Evolutionary conservation across 2,329 filamentous ascomycete genomes (phyloP), one percentile per base, ranked within the genome.

Genomic region (Venturia effusa): DNA sequence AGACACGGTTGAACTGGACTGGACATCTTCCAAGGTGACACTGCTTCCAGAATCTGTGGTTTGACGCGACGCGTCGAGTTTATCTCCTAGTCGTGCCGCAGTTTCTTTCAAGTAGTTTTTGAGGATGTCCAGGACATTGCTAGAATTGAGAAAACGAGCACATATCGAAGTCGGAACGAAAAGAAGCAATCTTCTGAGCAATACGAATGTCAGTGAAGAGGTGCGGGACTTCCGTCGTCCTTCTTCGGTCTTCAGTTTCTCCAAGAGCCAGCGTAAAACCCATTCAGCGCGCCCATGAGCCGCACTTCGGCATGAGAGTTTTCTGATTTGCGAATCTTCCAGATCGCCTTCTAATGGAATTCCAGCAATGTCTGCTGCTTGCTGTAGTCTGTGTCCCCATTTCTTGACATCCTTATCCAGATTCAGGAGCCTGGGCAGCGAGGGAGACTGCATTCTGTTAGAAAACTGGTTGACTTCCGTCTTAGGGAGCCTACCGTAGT

Each of bases 81-180:
- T 37, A 43, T 40, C 59, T 30, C 41, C 27, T 37, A 41, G 27
- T 40, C 22, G 24, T 41, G 61, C 37, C 13, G 34, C 45, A 24
- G 40, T 70, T 61, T 91, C 87, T 59, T 83, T 80, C 59, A 92
- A 74, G 0, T 87, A 84, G 68, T 84, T 82, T 68, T 87, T 84
- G 51, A 95, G 72, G 11, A 90, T 82, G 0, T 76, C 74, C 40
- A 89, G 75, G 62, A 95, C 90, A 57, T 84, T 82, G 64, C 87
- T 81, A 65, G 92, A 86, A 27, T 84, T 85, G 7, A 96, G 79
- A 4, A 88, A 85, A 65, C 86, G 85, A 10, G 89, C 88, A 30
- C 90, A 79, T 13, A 84, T 86, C 57, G 88, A 86, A 0, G 85
- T 77, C 0, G 89, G 87, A 22, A 93, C 83, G n/a, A 84, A 77